phyloP scores from a whole-genome alignment of 345 rosid genomes.

The Ceriops zippeliana region DNA sequence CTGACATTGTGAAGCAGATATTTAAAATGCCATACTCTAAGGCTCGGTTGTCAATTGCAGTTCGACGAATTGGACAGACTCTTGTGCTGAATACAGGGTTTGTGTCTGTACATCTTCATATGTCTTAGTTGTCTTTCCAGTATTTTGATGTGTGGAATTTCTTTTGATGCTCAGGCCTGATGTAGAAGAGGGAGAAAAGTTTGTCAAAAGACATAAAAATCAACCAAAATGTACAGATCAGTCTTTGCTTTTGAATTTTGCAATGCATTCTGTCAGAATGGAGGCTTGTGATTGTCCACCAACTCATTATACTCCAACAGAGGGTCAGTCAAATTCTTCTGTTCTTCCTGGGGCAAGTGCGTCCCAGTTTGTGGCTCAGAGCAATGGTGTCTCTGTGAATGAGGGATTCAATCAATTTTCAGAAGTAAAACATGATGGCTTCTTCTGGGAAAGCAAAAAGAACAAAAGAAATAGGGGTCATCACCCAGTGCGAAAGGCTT shows the following conservation, averaged over 20 bases:
- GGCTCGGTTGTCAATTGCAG: constrained; percentile 87
- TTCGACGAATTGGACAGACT: constrained; percentile 87
- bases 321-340: constrained; percentile 51
- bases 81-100: constrained; percentile 87
- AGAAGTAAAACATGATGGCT: constrained; percentile 47
- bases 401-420: constrained; percentile 40
- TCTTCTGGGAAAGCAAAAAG: constrained; percentile 54
- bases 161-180: constrained; percentile 60
- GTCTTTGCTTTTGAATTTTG: constrained; percentile 82
- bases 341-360: constrained; percentile 52
- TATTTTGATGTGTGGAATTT: constrained; percentile 13
- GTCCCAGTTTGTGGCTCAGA: constrained; percentile 42
- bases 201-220: constrained; percentile 66
- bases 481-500: constrained; percentile 50
- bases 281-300: constrained; percentile 99
- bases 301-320: constrained; percentile 42
- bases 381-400: constrained; percentile 34
- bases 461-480: constrained; percentile 47
- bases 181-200: constrained; percentile 84
- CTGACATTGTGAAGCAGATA: constrained; percentile 89
- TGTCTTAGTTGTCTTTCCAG: constrained; percentile 1
- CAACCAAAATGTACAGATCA: constrained; percentile 85
- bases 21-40: constrained; percentile 95
- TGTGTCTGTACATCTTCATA: constrained; percentile 12
- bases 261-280: constrained; percentile 97